Conservation (phyloP, 2,329 filamentous ascomycete species). For the Aspergillus thermomutatus region DNA sequence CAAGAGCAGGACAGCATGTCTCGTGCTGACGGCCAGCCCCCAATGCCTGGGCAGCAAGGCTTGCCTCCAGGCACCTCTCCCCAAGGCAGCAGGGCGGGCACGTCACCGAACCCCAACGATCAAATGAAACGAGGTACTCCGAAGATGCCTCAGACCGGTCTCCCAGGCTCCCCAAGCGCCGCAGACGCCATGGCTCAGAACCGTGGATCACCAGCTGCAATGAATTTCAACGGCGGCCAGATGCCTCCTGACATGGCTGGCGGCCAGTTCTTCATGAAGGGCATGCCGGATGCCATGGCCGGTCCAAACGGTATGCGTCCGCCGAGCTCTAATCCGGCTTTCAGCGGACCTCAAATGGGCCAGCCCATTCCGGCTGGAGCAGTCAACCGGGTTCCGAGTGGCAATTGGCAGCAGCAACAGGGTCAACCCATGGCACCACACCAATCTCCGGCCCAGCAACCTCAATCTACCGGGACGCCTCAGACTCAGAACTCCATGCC, state of each 20-base stretch:
- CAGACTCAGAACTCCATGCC: conserved; percentile 55
- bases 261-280: conserved; percentile 43
- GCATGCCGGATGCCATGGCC: conserved; percentile 42
- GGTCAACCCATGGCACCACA: conserved; percentile 48
- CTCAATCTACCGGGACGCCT: conserved; percentile 52
- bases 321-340: conserved; percentile 52
- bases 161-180: conserved; percentile 57
- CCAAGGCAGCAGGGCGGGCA: conserved; percentile 53
- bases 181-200: conserved; percentile 55
- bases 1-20: conserved; percentile 64
- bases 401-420: conserved; percentile 40
- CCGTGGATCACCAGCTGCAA: conserved; percentile 59
- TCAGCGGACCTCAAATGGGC: conserved; percentile 40
- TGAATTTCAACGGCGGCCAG: conserved; percentile 51
- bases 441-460: conserved; percentile 41
- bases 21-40: conserved; percentile 48
- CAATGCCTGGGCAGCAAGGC: conserved; percentile 43
- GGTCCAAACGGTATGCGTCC: conserved; percentile 56
- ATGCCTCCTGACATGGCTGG: conserved; percentile 49
- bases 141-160: conserved; percentile 55
- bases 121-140: conserved; percentile 62
- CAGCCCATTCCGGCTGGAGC: conserved; percentile 43
- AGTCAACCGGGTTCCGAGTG: conserved; percentile 38
- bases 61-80: conserved; percentile 57
- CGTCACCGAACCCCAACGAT: conserved; percentile 60